Percentiles rank a stretch among this genome's conserved stretches.
Evolutionary conservation across 2,329 filamentous ascomycete genomes (phyloP).

Genomic region (Pezicula carpinea): DNA sequence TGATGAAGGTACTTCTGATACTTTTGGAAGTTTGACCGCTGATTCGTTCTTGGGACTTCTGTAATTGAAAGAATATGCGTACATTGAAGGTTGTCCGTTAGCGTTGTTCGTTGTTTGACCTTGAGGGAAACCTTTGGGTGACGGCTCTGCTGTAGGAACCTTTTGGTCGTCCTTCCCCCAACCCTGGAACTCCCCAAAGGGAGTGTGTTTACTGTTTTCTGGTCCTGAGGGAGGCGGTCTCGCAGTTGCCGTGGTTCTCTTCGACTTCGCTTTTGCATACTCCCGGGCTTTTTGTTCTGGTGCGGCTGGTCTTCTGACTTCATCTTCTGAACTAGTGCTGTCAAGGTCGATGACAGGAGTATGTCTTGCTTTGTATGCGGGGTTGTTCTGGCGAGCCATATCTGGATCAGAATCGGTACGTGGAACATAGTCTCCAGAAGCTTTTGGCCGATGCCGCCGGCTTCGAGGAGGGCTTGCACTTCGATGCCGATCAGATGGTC

Average conservation of each 20-base stretch:
- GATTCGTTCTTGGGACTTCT: not conserved
- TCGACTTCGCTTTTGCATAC: not conserved
- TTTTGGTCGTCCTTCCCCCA: constrained; percentile 10
- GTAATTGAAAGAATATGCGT: constrained; percentile 11
- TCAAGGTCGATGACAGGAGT: constrained; percentile 2
- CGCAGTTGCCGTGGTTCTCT: not conserved
- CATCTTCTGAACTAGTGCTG: constrained; percentile 12
- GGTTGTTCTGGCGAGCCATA: constrained; percentile 6
- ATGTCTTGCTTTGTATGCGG: constrained; percentile 5
- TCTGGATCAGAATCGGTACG: constrained; percentile 24
- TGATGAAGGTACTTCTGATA: constrained; percentile 8
- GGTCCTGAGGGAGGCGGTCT: not conserved
- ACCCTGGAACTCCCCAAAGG: constrained; percentile 10
- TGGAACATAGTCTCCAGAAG: constrained; percentile 9
- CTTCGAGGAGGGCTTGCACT: constrained; percentile 10
- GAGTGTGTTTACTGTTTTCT: constrained; percentile 4
- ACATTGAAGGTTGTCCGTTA: constrained; percentile 21
- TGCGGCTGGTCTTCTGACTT: not conserved
- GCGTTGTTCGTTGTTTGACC: constrained; percentile 15
- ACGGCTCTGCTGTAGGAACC: constrained; percentile 12
- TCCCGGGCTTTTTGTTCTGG: not conserved
- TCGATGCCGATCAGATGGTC: constrained; percentile 1
- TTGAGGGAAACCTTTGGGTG: constrained; percentile 15
- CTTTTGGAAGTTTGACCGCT: constrained; percentile 12
- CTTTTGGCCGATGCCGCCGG: not conserved